phyloP scores from a whole-genome alignment of 2,329 filamentous ascomycete species.

The Neonectria sp. region DNA sequence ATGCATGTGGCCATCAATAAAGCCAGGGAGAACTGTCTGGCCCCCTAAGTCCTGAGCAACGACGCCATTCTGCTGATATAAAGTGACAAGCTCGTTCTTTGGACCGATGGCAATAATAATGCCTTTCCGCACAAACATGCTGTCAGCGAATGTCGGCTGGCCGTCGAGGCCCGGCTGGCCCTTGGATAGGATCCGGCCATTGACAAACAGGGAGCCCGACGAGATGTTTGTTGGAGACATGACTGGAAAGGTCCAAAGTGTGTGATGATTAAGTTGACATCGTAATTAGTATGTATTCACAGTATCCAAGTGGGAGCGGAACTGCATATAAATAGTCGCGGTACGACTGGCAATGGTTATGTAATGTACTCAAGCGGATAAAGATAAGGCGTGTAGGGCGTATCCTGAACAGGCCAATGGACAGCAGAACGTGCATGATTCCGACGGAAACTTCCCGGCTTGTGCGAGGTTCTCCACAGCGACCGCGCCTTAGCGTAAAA shows the following conservation, averaged over 20 bases:
- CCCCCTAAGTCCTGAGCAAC: conserved; percentile 17
- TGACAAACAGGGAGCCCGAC: conserved; percentile 18
- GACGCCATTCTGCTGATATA: neutral
- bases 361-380: neutral
- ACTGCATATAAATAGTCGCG: neutral
- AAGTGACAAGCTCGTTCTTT: neutral
- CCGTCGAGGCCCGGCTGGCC: conserved; percentile 14
- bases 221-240: neutral
- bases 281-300: neutral
- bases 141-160: conserved; percentile 20
- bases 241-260: neutral
- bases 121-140: conserved; percentile 24
- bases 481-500: neutral
- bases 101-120: conserved; percentile 16
- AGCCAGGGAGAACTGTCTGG: conserved; percentile 59
- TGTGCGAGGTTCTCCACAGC: neutral
- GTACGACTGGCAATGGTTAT: neutral
- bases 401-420: neutral
- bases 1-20: conserved; percentile 67
- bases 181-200: conserved; percentile 21
- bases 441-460: neutral
- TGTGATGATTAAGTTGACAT: neutral
- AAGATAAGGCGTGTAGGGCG: neutral
- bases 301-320: neutral
- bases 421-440: neutral